Evolutionary conservation across 306 rosid species (phyloP), one percentile per base, ranked within the genome.

Genomic region (Coriaria nepalensis): DNA sequence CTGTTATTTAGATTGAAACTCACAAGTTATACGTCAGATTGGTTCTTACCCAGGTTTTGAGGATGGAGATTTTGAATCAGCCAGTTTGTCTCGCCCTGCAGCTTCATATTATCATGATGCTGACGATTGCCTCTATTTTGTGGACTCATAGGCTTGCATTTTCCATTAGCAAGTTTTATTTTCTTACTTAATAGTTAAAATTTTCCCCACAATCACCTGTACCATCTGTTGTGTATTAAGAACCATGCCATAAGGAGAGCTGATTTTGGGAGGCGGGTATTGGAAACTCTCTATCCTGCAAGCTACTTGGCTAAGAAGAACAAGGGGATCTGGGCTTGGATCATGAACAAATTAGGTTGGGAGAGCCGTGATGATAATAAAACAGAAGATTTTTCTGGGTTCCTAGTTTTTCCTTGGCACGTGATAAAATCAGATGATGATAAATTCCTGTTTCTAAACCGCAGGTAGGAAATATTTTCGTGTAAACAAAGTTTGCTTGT

Each of bases 241-340:
- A 90, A 90, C 73, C 92, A 77, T 79, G 95, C 87, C 48, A 77
- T 90, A 51, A 74, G 97, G 79, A 90, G 71, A 73, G 97, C 85
- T 63, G 82, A 84, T 71, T 61, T 90, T 78, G 66, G 50, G 54
- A 61, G 67, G 54, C 80, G 94, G 45, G 42, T 57, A 38, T 56
- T 90, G 53, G 87, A 81, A 59, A 90, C 97, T 58, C 50, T 88
- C 55, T 68, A 61, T 69, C 97, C 97, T 10, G 46, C 61, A 40
- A 69, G 55, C 20, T 29, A 56, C 47, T 14, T 73, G 45, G 52
- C 33, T 37, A 81, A 66, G 63, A 78, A 65, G 73, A 59, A 57
- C 67, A 45, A 43, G 45, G 40, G 6, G 33, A 41, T 81, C 47
- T 90, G 86, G 93, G 66, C 63, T 55, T 77, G 87, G 90, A 53